These are phyloP conservation scores for Teunomyces barrocoloradensis DNA, from an alignment of 805 yeast species.

Conservation along the genomic window DNA sequence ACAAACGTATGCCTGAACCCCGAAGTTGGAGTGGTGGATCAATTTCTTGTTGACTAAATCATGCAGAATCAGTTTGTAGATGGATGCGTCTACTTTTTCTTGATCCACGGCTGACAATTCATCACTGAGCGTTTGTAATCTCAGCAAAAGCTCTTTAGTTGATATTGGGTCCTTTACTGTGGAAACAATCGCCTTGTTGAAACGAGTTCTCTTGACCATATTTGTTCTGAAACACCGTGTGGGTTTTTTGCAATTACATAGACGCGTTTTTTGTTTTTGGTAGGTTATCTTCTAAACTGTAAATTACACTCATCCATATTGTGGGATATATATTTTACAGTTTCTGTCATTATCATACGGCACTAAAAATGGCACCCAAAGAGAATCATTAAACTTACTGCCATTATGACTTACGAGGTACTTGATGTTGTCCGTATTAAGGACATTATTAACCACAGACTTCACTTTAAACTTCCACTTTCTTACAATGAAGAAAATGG, in stretches of 20 bases:
- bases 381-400: not conserved
- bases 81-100: conserved; percentile 48
- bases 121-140: conserved; percentile 57
- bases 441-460: conserved; percentile 2
- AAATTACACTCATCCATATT: not conserved
- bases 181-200: conserved; percentile 51
- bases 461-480: not conserved
- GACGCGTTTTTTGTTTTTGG: not conserved
- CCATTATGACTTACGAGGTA: not conserved
- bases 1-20: conserved; percentile 67
- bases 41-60: conserved; percentile 60
- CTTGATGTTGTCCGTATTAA: conserved; percentile 1
- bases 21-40: conserved; percentile 57
- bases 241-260: not conserved
- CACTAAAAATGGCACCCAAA: not conserved
- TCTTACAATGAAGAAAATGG: not conserved
- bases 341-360: not conserved
- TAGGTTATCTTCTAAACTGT: not conserved
- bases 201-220: conserved; percentile 17
- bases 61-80: conserved; percentile 41
- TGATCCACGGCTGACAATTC: conserved; percentile 65
- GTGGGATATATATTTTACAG: not conserved
- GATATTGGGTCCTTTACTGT: conserved; percentile 57
- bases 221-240: not conserved
- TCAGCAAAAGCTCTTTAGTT: conserved; percentile 55